Conservation (phyloP, 1,284 basidiomycete species). For the Fomitopsis pinicola region DNA sequence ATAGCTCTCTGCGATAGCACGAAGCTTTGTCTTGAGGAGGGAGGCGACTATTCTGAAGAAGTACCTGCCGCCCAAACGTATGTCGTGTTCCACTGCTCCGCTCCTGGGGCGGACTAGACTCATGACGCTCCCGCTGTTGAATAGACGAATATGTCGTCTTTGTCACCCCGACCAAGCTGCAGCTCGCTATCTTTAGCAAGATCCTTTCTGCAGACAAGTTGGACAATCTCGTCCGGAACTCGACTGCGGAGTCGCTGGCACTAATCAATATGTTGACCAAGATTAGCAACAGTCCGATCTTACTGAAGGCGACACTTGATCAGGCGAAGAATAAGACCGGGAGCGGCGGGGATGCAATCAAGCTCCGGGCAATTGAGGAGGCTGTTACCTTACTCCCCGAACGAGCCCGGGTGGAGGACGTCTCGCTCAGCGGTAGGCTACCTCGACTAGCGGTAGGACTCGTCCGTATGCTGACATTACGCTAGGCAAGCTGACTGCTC, state of each 20-base stretch:
- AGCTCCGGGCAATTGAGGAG: conserved; percentile 51
- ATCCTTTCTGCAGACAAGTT: conserved; percentile 70
- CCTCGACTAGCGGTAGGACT: not conserved
- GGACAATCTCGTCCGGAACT: conserved; percentile 60
- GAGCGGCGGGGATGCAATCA: conserved; percentile 33
- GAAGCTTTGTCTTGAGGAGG: conserved; percentile 87
- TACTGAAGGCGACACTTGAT: conserved; percentile 73
- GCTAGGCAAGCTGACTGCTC: conserved; percentile 76
- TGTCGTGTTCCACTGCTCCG: conserved; percentile 25
- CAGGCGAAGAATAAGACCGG: conserved; percentile 42
- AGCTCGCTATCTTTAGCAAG: conserved; percentile 76
- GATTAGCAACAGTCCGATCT: conserved; percentile 90
- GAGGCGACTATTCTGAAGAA: conserved; percentile 80
- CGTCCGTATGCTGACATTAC: not conserved
- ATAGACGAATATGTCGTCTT: conserved; percentile 96
- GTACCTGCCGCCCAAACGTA: conserved; percentile 89
- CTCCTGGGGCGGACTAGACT: conserved; percentile 1
- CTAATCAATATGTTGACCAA: conserved; percentile 82
- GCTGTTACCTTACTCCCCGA: conserved; percentile 68
- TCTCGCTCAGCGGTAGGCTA: conserved; percentile 70
- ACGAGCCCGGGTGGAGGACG: conserved; percentile 59
- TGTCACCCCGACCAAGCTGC: conserved; percentile 77
- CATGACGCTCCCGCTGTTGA: too few relatives aligned
- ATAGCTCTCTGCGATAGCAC: conserved; percentile 74
- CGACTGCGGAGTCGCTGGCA: conserved; percentile 78